phyloP scores from a whole-genome alignment of 1,284 basidiomycete genomes.

The Rhodotorula glutinis region DNA sequence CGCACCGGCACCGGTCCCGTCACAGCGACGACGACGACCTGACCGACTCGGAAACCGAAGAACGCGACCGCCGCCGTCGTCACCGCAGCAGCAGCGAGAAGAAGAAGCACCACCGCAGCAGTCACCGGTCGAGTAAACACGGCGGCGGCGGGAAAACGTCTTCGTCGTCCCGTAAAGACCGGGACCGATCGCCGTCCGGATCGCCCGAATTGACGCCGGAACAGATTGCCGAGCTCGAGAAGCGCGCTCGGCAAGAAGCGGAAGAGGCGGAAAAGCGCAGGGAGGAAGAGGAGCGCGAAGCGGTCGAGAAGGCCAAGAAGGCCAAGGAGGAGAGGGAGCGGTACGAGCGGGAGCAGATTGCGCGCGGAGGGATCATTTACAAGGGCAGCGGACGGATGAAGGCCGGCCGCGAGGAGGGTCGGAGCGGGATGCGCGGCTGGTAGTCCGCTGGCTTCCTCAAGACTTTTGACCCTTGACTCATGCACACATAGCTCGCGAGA shows the following conservation, averaged over 20 bases:
- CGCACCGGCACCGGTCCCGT: slow-evolving; percentile 1
- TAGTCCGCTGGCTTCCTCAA: neutral
- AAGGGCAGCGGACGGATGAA: slow-evolving; percentile 38
- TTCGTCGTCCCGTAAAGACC: neutral
- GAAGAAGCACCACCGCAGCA: neutral
- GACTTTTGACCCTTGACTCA: too few relatives aligned
- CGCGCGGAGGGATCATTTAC: slow-evolving; percentile 23
- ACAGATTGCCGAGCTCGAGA: slow-evolving; percentile 17
- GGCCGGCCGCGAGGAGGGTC: slow-evolving; percentile 9
- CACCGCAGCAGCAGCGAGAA: neutral
- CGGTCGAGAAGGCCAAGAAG: slow-evolving; percentile 13
- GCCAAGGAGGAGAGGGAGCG: slow-evolving; percentile 8
- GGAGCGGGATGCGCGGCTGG: slow-evolving; percentile 37
- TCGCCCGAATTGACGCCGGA: slow-evolving; percentile 15
- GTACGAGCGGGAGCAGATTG: slow-evolving; percentile 18
- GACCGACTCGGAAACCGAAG: neutral
- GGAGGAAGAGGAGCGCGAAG: slow-evolving; percentile 15
- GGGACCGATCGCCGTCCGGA: neutral
- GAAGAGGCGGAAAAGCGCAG: neutral
- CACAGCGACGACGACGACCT: neutral
- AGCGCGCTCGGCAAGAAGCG: slow-evolving; percentile 8
- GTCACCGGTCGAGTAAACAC: slow-evolving; percentile 10
- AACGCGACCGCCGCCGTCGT: neutral
- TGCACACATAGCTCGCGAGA: too few relatives aligned
- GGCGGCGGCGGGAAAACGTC: too few relatives aligned